Evolutionary conservation across 352 stramenopile genomes (phyloP).

Genomic region (Blastocystis sp.): DNA sequence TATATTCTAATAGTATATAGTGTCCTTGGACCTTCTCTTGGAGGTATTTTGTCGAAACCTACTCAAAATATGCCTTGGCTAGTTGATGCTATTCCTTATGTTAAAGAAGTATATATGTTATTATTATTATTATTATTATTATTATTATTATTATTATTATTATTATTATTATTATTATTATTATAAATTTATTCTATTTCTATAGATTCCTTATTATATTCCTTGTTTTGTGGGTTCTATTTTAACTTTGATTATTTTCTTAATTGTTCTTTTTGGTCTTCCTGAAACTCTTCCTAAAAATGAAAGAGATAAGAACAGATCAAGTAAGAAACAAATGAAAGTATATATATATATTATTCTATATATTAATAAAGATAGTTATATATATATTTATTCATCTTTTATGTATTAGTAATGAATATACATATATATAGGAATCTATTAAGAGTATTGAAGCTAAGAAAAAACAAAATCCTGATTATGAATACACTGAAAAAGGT

Average conservation of each 20-base stretch:
- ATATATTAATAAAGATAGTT: too few relatives aligned
- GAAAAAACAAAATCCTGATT: not conserved
- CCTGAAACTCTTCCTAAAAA: slow-evolving; percentile 36
- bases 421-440: slow-evolving; percentile 1
- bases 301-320: slow-evolving; percentile 21
- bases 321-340: not conserved
- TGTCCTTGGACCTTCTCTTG: slow-evolving; percentile 12
- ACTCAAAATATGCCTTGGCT: slow-evolving; percentile 22
- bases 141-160: too few relatives aligned
- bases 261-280: slow-evolving; percentile 24
- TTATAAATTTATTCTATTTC: too few relatives aligned
- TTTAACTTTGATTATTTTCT: slow-evolving; percentile 2
- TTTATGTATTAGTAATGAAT: too few relatives aligned
- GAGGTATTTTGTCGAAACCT: slow-evolving; percentile 18
- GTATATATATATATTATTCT: not conserved
- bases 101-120: not conserved
- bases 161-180: too few relatives aligned
- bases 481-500: slow-evolving; percentile 15
- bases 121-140: not conserved
- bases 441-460: slow-evolving; percentile 3
- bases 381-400: too few relatives aligned
- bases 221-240: slow-evolving; percentile 15
- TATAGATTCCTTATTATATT: slow-evolving; percentile 26
- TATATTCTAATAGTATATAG: not conserved
- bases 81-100: slow-evolving; percentile 12